Percentiles rank a stretch among this genome's conserved stretches.
Conservation (phyloP, 1,139 yeast species). For the Schizosaccharomyces versatilis region DNA sequence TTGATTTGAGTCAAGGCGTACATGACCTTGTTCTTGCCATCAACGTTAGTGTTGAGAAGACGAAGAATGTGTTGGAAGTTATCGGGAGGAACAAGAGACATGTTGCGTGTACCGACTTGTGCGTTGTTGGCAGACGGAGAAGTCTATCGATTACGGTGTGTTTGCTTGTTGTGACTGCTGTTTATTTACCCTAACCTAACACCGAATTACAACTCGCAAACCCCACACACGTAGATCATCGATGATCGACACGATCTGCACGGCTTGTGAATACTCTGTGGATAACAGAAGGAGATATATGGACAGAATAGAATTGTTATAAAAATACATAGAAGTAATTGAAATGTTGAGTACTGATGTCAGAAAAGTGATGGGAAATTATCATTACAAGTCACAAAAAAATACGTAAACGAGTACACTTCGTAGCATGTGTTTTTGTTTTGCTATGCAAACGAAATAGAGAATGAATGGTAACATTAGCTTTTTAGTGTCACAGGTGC, state of each 20-base stretch:
- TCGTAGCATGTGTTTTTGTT: no score
- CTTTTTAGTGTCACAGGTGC: neutral
- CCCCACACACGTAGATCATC: no score
- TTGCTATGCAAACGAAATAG: neutral
- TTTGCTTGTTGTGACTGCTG: constrained; percentile 1
- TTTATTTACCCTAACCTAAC: neutral
- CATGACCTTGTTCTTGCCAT: constrained; percentile 99
- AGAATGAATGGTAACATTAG: neutral
- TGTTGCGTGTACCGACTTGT: constrained; percentile 1
- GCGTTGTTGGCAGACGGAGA: neutral
- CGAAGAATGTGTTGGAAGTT: constrained; percentile 98
- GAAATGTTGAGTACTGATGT: neutral
- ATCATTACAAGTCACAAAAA: neutral
- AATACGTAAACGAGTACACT: neutral
- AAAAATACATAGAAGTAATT: neutral
- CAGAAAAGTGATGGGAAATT: neutral
- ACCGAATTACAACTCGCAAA: no score
- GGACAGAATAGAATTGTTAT: neutral
- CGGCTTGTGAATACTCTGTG: no score
- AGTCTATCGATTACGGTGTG: neutral
- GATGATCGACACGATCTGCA: no score
- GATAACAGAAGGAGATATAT: neutral
- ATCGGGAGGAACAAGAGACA: constrained; percentile 2
- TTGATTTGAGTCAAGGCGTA: constrained; percentile 94
- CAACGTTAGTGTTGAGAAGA: constrained; percentile 99